Evolutionary conservation across 257 asterid genomes (phyloP).

Genomic region (Lithospermum erythrorhizon): DNA sequence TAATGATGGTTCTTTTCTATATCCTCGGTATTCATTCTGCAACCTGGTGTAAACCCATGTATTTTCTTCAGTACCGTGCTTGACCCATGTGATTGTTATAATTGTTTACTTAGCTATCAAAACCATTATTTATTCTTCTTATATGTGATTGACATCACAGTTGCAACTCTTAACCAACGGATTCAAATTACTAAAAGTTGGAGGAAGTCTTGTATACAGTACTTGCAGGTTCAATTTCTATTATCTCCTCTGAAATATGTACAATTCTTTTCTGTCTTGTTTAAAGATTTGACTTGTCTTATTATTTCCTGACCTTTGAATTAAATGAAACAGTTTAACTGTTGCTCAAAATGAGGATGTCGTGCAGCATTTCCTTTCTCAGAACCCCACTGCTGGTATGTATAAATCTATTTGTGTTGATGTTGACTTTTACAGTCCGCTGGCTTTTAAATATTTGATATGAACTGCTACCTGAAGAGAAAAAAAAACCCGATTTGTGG

Average conservation of each 20-base stretch:
- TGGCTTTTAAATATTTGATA: neutral
- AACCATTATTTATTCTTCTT: neutral
- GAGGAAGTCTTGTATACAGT: constrained; percentile 89
- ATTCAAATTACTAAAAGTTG: constrained; percentile 67
- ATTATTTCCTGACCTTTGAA: constrained; percentile 1
- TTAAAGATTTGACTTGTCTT: neutral
- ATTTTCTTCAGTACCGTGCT: neutral
- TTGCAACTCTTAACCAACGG: constrained; percentile 73
- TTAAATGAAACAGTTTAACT: constrained; percentile 48
- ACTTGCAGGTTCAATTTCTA: constrained; percentile 62
- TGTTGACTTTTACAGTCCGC: neutral
- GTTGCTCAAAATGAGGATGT: constrained; percentile 85
- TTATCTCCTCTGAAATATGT: neutral
- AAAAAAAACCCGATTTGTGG: too few relatives aligned
- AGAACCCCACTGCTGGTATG: constrained; percentile 53
- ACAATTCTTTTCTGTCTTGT: constrained; percentile 2
- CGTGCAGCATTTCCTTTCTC: constrained; percentile 67
- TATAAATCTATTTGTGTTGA: neutral
- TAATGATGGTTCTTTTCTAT: too few relatives aligned
- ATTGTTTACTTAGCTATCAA: neutral
- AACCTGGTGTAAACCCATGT: neutral
- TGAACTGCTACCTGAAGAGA: neutral
- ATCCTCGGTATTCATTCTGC: neutral
- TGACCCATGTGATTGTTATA: neutral
- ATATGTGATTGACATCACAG: constrained; percentile 28